Base-by-base conservation (phyloP, 768 basidiomycete species). In the Leccinum subgranulosum region DNA sequence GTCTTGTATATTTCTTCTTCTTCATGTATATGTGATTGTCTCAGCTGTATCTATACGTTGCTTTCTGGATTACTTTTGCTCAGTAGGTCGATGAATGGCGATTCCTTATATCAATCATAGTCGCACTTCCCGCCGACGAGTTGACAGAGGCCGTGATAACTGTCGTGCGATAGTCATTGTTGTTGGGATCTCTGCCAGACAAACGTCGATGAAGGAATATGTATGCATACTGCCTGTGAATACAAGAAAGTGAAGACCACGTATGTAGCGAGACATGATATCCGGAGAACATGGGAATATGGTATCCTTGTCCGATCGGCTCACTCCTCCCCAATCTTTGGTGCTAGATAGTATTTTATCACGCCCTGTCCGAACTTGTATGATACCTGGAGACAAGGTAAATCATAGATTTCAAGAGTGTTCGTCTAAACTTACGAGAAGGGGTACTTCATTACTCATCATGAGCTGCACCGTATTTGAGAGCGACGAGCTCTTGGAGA, bases 291-390 rank as follows among this genome's bases (percentile, higher is more conserved):
- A 49, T 60, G 28, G 25, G 49, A 28, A 64, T 67, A 59, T 19
- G 41, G 34, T 17, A 47, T 1, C 51, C 28, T 14, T 51, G 27
- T 28, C 53, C 49, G 23, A 23, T 21, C 15, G 27, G 12, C 46
- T 76, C 66, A 92, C 56, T 94, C 91, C 64, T 94, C 91, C 31
- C 90, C 88, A 59, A 94, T 94, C 79, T 98, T 98, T 23, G 95
- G 95, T 46, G 95, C 95, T 54, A 98, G 83, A 79, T 94, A 98
- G 80, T 96, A 98, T 60, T 88, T 84, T 71, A 98, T 92, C 64
- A 82, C 79, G 1, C 95, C 95, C 68, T 91, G 88, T 47, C 85
- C 85, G 66, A 97, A 98, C 60, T 88, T 85, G 74, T 94, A 98
- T 39, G 88, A 85, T 45, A 94, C 91, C 91, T 93, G 61, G 6